phyloP scores from a whole-genome alignment of 345 rosid species.

The Euphorbia pulcherrima region DNA sequence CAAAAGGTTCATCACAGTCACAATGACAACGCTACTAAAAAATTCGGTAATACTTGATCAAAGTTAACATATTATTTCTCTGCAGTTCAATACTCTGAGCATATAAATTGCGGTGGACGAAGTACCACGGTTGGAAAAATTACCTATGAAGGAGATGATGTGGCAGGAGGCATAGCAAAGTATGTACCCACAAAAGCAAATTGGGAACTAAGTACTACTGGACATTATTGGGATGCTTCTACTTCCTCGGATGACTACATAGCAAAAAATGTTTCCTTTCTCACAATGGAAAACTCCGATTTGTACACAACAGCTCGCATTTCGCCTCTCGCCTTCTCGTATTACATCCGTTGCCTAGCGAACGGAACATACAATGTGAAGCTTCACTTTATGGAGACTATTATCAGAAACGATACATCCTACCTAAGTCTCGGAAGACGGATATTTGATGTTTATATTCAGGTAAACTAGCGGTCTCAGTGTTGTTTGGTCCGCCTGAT shows the following conservation, averaged over 20 bases:
- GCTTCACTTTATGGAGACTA: slow-evolving; percentile 9
- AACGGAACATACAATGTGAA: slow-evolving; percentile 1
- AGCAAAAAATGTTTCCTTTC: not conserved
- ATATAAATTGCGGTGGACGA: slow-evolving; percentile 19
- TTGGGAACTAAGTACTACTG: slow-evolving; percentile 14
- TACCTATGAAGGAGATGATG: slow-evolving; percentile 6
- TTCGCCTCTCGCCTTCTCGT: slow-evolving; percentile 14
- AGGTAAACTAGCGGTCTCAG: not conserved
- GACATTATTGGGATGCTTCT: slow-evolving; percentile 2
- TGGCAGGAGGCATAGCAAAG: slow-evolving; percentile 6
- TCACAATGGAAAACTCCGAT: not conserved
- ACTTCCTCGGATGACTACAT: not conserved
- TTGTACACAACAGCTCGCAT: slow-evolving; percentile 14
- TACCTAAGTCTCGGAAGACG: slow-evolving; percentile 10
- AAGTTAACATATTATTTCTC: not conserved
- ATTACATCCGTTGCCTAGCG: not conserved
- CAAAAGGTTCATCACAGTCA: not conserved
- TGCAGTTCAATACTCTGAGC: not conserved
- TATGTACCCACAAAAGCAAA: not conserved
- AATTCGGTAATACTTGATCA: too few species aligned
- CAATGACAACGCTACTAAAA: not conserved
- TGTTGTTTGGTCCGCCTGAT: not conserved
- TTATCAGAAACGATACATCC: not conserved
- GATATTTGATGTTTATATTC: slow-evolving; percentile 9
- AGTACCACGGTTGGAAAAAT: not conserved